Evolutionary conservation across 2,329 filamentous ascomycete genomes (phyloP), one percentile per base, ranked within the genome.

Genomic region (Trichoderma arundinaceum): DNA sequence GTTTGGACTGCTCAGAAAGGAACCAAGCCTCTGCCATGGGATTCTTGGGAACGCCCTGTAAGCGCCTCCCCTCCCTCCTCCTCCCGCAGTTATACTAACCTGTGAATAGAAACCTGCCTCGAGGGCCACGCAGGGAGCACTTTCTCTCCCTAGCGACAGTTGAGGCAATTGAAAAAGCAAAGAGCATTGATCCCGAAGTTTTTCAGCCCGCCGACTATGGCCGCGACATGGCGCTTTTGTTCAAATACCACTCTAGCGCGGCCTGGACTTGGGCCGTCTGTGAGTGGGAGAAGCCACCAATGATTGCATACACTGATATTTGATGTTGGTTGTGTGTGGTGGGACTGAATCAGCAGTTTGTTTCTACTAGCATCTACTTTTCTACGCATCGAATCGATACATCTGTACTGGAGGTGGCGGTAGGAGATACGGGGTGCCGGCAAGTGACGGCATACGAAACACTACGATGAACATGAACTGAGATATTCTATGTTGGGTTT

Each of bases 21-120:
- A 88, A 70, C 86, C 88, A 1, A 89, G 85, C 71, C 73, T 91
- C 41, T 90, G 88, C 71, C 88, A 91, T 71, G 86, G 88, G 0
- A 86, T 89, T 33, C 81, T 86, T 13, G 86, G 88, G 7, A 90
- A 90, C 71, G 86, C 87, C 15, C 76, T 91, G 71, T 85, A 81
- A 65, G 78, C 85, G 15, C 10, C 3, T 5, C 10, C 3, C 2
- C 22, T 33, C 33, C 3, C 0, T 9, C 7, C n/a, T 7, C 17
- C 35, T 9, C 19, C 4, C 17, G 7, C 8, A 39, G 8, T 12
- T 32, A 66, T 43, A 17, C 8, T 66, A 12, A 66, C 35, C 38
- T 4, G 22, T 12, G 2, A 7, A 15, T 35, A 77, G 75, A 57
- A 72, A 73, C 7, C 72, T 79, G 12, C 73, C 76, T 22, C 68